Conservation (phyloP, 2,329 filamentous ascomycete species). For the Arthrocladium fulminans region DNA sequence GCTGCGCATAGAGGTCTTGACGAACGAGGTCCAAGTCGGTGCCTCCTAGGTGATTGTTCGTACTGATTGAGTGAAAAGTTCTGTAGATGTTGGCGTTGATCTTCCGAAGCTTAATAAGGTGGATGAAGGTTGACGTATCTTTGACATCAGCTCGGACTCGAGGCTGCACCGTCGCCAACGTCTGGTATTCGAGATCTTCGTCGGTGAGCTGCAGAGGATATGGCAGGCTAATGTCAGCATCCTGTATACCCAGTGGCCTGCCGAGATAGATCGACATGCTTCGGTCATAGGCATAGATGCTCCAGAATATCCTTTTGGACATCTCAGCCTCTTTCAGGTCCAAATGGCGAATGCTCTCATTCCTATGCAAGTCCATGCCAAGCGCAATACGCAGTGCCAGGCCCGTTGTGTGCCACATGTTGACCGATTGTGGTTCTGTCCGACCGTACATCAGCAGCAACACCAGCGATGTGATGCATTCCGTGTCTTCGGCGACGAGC, state of each 20-base stretch:
- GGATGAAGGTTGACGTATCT: slow-evolving; percentile 24
- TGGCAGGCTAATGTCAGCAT: slow-evolving; percentile 22
- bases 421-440: slow-evolving; percentile 24
- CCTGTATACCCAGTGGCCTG: slow-evolving; percentile 22
- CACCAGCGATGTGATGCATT: slow-evolving; percentile 23
- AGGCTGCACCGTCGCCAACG: background rate
- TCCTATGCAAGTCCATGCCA: slow-evolving; percentile 21
- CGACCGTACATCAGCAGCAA: slow-evolving; percentile 24
- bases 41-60: background rate
- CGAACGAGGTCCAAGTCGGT: slow-evolving; percentile 4
- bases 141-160: background rate
- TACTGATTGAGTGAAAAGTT: slow-evolving; percentile 17
- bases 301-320: slow-evolving; percentile 26
- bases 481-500: slow-evolving; percentile 18
- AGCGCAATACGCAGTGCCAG: slow-evolving; percentile 21
- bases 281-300: slow-evolving; percentile 24
- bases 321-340: slow-evolving; percentile 20
- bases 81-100: slow-evolving; percentile 22
- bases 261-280: slow-evolving; percentile 24
- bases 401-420: slow-evolving; percentile 23
- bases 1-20: slow-evolving; percentile 5
- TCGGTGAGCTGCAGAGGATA: slow-evolving; percentile 18
- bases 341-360: slow-evolving; percentile 14
- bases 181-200: slow-evolving; percentile 12
- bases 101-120: slow-evolving; percentile 23